Evolutionary conservation across 257 asterid genomes (phyloP), one percentile per base, ranked within the genome.

Genomic region (Salvia miltiorrhiza): DNA sequence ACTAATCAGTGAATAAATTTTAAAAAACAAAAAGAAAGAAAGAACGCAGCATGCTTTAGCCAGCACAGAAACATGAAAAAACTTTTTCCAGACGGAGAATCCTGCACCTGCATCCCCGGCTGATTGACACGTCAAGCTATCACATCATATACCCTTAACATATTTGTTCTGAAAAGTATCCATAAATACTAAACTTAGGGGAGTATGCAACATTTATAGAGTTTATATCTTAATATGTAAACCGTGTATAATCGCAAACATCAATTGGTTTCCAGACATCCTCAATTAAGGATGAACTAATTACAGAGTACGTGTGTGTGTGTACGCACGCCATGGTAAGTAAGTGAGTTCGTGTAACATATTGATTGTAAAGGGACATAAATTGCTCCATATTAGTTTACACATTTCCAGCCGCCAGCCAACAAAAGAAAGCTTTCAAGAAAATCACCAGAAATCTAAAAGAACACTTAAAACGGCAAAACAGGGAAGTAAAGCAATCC

Each of bases 61-160:
- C 3, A 54, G 73, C 44, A 49, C 3, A 45, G 28, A 45, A 63
- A 47, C 72, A 48, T 53, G 24, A 23, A 76, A 14, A 30, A 61
- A 37, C 57, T 9, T 6, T 58, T 62, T 26, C 40, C 47, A 67
- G n/a, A 7, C 41, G n/a, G 12, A 66, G 14, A 53, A 39, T 23
- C 73, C n/a, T 26, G 40, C 32, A 26, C 24, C 23, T 26, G 56
- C 41, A 41, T 58, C 67, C 39, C 66, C 49, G 50, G 57, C 7
- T 4, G 10, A 47, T 53, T 24, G 56, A 63, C 28, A 43, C 33
- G 57, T 56, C 63, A 35, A 66, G 53, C 43, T 61, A 59, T 43
- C 50, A 54, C 50, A 55, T 17, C 2, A 53, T 8, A 19, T 37
- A 63, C 26, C 43, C 52, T 37, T 49, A 47, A 16, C n/a, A 26